Conservation (phyloP, 2,329 filamentous ascomycete species). For the Diaporthe citrichinensis region DNA sequence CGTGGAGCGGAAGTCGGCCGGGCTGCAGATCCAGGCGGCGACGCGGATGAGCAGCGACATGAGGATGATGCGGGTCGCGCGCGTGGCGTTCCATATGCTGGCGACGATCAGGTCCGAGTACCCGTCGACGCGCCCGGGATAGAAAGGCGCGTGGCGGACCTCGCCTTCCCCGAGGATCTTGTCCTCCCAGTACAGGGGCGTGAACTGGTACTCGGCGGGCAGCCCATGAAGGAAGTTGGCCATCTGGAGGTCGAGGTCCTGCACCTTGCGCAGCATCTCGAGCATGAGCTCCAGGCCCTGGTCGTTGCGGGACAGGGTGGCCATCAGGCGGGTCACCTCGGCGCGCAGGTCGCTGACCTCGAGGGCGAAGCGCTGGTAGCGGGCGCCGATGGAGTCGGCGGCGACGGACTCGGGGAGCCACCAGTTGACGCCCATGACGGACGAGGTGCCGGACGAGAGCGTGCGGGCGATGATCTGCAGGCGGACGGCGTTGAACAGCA, state of each 20-base stretch:
- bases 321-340: constrained; percentile 66
- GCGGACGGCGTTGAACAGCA: constrained; percentile 71
- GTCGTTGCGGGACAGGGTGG: constrained; percentile 59
- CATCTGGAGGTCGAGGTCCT: constrained; percentile 68
- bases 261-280: constrained; percentile 66
- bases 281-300: constrained; percentile 66
- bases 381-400: constrained; percentile 59
- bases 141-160: constrained; percentile 63
- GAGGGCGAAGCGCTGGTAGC: constrained; percentile 67
- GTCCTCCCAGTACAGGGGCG: constrained; percentile 70
- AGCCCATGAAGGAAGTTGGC: constrained; percentile 64
- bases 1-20: constrained; percentile 73
- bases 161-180: constrained; percentile 65
- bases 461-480: constrained; percentile 74
- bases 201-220: constrained; percentile 64
- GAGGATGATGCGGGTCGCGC: constrained; percentile 68
- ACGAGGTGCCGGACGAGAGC: constrained; percentile 65
- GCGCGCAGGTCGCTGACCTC: constrained; percentile 67
- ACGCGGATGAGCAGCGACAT: constrained; percentile 70
- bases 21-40: constrained; percentile 71
- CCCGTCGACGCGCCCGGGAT: constrained; percentile 71
- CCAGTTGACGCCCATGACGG: constrained; percentile 70
- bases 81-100: constrained; percentile 68
- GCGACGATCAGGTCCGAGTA: constrained; percentile 71
- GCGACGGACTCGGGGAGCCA: constrained; percentile 68